phyloP scores from a whole-genome alignment of 1,139 yeast genomes.

The Candida sp. region DNA sequence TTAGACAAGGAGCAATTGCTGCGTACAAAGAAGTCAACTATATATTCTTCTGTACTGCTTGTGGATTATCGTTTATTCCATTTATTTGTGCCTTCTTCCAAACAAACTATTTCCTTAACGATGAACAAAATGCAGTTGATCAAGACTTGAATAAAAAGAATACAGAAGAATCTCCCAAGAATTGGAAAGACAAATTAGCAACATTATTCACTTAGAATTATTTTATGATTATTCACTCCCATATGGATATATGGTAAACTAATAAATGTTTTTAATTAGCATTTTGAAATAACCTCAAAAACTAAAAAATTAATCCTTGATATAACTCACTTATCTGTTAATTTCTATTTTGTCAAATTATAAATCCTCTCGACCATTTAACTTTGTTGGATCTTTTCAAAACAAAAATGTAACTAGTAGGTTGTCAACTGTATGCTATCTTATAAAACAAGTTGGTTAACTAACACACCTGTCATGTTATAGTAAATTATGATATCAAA shows the following conservation, averaged over 20 bases:
- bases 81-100: constrained; percentile 24
- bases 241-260: too few relatives aligned
- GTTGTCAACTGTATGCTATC: too few relatives aligned
- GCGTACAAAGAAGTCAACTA: constrained; percentile 22
- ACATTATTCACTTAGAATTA: not conserved
- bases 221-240: too few relatives aligned
- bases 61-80: constrained; percentile 20
- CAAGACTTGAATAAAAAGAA: constrained; percentile 9
- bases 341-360: too few relatives aligned
- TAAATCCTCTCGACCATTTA: too few relatives aligned
- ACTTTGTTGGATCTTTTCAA: not conserved
- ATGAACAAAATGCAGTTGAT: constrained; percentile 28
- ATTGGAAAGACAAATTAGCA: constrained; percentile 5
- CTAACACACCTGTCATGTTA: not conserved
- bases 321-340: too few relatives aligned
- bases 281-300: too few relatives aligned
- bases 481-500: too few relatives aligned
- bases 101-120: constrained; percentile 28
- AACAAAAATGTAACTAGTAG: too few relatives aligned
- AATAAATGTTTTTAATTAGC: too few relatives aligned
- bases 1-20: constrained; percentile 23
- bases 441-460: too few relatives aligned
- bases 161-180: constrained; percentile 2
- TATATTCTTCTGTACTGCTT: constrained; percentile 18
- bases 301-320: too few relatives aligned